Conservation (phyloP, 306 rosid genomes). For the Coriaria nepalensis region DNA sequence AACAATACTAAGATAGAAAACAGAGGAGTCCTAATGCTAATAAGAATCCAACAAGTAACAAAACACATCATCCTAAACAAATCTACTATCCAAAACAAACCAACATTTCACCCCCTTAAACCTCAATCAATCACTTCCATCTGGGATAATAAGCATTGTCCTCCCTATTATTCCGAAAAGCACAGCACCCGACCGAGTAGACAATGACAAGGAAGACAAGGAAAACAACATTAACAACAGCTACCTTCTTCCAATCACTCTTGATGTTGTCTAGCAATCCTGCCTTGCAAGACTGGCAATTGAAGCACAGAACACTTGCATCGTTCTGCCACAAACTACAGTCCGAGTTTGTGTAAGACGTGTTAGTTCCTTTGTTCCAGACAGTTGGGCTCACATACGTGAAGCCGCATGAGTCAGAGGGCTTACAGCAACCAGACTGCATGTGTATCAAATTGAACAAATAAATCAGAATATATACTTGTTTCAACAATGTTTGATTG, state of each 20-base stretch:
- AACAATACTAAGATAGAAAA: too few species aligned
- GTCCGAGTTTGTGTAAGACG: conserved; percentile 16
- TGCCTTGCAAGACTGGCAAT: conserved; percentile 55
- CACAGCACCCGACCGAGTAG: conserved; percentile 51
- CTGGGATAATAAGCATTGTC: conserved; percentile 22
- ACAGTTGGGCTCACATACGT: conserved; percentile 18
- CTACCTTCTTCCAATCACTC: conserved; percentile 38
- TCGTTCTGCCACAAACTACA: conserved; percentile 38
- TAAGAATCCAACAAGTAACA: too few species aligned
- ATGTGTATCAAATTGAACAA: not conserved
- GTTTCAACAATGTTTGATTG: too few species aligned
- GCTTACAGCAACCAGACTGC: conserved; percentile 66
- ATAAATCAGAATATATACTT: not conserved
- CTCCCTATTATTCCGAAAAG: conserved; percentile 36
- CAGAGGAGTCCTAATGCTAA: too few species aligned
- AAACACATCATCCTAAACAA: too few species aligned
- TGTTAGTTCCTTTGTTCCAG: conserved; percentile 21
- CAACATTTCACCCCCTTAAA: too few species aligned
- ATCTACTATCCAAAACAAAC: too few species aligned
- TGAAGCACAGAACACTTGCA: conserved; percentile 27
- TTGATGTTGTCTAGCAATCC: conserved; percentile 41
- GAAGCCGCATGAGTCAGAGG: conserved; percentile 30
- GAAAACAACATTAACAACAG: conserved; percentile 29
- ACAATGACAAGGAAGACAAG: conserved; percentile 33
- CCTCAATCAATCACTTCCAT: conserved; percentile 7